phyloP scores from a whole-genome alignment of 495 filamentous ascomycete species.

The Aspergillus ellipticus region DNA sequence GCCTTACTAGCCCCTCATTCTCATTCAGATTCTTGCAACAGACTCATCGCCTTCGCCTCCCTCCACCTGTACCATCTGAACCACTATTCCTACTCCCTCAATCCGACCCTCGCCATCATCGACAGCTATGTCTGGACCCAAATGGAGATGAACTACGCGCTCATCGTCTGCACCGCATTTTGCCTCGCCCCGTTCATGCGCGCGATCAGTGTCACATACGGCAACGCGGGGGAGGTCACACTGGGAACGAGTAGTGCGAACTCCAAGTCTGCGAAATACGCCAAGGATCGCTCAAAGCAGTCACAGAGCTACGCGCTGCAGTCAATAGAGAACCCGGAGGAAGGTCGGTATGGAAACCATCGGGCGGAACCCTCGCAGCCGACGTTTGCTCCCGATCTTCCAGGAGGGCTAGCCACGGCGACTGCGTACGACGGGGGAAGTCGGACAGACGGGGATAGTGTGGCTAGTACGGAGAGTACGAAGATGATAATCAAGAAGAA shows the following conservation, averaged over 20 bases:
- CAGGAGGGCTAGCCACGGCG: not conserved
- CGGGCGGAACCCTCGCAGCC: not conserved
- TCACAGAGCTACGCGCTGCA: constrained; percentile 3
- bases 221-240: constrained; percentile 7
- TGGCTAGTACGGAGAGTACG: constrained; percentile 29
- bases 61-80: constrained; percentile 19
- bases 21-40: not conserved
- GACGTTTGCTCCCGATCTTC: not conserved
- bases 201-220: constrained; percentile 4
- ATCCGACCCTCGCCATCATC: constrained; percentile 30
- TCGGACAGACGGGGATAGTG: constrained; percentile 19
- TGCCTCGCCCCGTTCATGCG: constrained; percentile 8
- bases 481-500: constrained; percentile 37
- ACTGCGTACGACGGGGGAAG: not conserved
- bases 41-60: constrained; percentile 21
- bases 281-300: not conserved
- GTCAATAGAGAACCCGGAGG: not conserved
- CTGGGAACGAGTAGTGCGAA: not conserved
- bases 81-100: constrained; percentile 12
- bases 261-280: not conserved
- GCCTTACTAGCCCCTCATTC: not conserved
- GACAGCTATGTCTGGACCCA: constrained; percentile 30
- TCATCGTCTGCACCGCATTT: constrained; percentile 15
- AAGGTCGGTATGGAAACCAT: not conserved
- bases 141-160: constrained; percentile 29